Base-by-base conservation (phyloP, 371 early-diverging fungal genomes). In the Catenaria anguillulae region DNA sequence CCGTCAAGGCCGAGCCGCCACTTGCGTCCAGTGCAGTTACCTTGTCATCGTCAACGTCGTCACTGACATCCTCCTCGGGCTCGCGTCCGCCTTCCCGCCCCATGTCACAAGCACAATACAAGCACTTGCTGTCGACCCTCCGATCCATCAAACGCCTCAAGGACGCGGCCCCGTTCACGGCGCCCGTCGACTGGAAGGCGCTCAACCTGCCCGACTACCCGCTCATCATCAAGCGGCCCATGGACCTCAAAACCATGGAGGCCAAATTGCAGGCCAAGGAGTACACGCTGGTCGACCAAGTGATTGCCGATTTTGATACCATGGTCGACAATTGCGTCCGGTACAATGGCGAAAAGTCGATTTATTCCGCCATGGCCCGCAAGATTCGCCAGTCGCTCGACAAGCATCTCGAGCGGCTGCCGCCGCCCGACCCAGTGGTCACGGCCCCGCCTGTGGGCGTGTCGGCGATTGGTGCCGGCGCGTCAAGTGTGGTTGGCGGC, bases 241-340 rank as follows among this genome's bases (percentile, higher is more conserved):
- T 99, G 98, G 99, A 99, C 68, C 72, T 99, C 12, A 84, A 87
- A 13, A 99, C 99, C 0, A 85, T 97, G 23, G 89, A 89, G 64
- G 73, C 73, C 54, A 94, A 93, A 70, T 72, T 99, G 40, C 10
- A 40, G 50, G 66, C 70, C 23, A 85, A 83, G 17, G 77, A 77
- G 59, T 92, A 92, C 65, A 71, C 72, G 23, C 71, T 65, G 37
- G 78, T 80, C 0, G 77, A 81, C 33, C 85, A 86, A 43, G 87
- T 92, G 63, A 77, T 84, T 40, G 78, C 73, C 35, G 93, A 92
- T 66, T 75, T 89, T 50, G 75, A 84, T 23, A 64, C 86, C 29
- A 87, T 91, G 56, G 82, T 93, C 66, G 73, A 77, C 58, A 97
- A 97, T 70, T 95, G 95, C 72, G 86, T 80, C 68, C 74, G 79